Evolutionary conservation across 2,329 filamentous ascomycete species (phyloP), one percentile per base, ranked within the genome.

Genomic region (Ceratocystis diversiconidia): DNA sequence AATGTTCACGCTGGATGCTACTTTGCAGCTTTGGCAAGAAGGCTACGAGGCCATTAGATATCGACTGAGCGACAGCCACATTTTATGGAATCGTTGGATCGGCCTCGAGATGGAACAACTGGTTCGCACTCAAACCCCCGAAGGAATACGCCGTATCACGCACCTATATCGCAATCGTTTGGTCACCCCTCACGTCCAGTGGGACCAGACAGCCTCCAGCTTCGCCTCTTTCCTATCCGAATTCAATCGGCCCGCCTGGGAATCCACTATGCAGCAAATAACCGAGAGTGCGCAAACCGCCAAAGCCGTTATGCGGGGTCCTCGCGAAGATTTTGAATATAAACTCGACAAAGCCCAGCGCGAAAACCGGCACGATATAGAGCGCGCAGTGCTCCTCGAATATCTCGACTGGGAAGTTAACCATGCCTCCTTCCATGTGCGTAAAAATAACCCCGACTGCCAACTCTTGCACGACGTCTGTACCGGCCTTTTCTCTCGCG

Each of bases 351-450:
- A 80, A 68, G 85, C 87, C 5, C 73, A 76, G 17, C 78, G 83
- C 64, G 75, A 80, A 6, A 80, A 78, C 65, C 82, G 89, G 69
- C 73, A 76, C 32, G 80, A 82, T 10, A 78, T 78, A 3, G 79
- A 87, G 66, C 79, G 79, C 70, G 70, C 74, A 22, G 73, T 75
- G 55, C 78, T 86, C 76, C 75, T 74, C 3, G 83, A 88, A 65
- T 99, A 99, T 71, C 78, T 97, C 19, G 85, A 89, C 64, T 96
- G 90, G 88, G 94, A 99, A 77, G 81, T 86, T 71, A 78, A 75
- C 19, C 83, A 85, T 71, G 79, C 79, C 69, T 81, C 81, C 70
- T 82, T 82, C 68, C 63, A 68, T 15, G 22, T 52, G 44, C 59
- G 66, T 5, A 71, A 71, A 48, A 85, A 79, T 62, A 77, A 77